phyloP scores from a whole-genome alignment of 495 filamentous ascomycete genomes.

The Cryomyces antarcticus region DNA sequence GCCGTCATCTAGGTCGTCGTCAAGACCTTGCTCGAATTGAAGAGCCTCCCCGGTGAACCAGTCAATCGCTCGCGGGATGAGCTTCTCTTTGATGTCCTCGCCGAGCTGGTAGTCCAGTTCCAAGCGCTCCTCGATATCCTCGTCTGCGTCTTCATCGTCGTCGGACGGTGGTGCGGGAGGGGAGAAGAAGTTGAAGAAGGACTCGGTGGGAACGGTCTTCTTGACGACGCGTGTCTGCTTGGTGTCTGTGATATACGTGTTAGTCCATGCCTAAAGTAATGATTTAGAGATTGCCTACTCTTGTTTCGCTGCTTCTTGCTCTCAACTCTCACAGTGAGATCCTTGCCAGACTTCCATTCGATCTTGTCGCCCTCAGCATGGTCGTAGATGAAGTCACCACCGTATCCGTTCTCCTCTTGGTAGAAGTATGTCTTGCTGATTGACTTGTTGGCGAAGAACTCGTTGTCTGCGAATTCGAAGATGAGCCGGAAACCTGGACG shows the following conservation, averaged over 20 bases:
- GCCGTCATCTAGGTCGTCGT: constrained; percentile 68
- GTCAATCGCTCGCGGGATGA: constrained; percentile 95
- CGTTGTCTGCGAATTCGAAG: constrained; percentile 89
- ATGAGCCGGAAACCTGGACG: constrained; percentile 94
- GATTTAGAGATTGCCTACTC: constrained; percentile 40
- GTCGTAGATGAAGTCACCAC: constrained; percentile 98
- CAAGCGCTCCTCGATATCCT: constrained; percentile 90
- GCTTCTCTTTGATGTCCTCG: constrained; percentile 99
- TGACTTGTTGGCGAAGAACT: constrained; percentile 89
- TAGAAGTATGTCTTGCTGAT: constrained; percentile 98
- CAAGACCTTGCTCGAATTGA: constrained; percentile 87
- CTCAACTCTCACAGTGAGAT: constrained; percentile 84
- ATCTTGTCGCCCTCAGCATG: constrained; percentile 97
- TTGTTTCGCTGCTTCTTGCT: constrained; percentile 99
- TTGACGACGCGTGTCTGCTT: constrained; percentile 98
- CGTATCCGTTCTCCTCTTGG: constrained; percentile 95
- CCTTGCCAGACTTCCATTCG: constrained; percentile 83
- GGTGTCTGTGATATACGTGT: constrained; percentile 45
- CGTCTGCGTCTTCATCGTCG: constrained; percentile 52
- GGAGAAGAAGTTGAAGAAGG: constrained; percentile 99
- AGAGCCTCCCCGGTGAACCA: constrained; percentile 99
- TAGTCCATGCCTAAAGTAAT: constrained; percentile 1
- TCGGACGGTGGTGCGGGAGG: constrained; percentile 72
- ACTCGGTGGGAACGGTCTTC: constrained; percentile 95
- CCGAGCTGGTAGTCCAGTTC: constrained; percentile 98